Evolutionary conservation across 1,139 yeast species (phyloP).

Genomic region (Eremothecium coryli): DNA sequence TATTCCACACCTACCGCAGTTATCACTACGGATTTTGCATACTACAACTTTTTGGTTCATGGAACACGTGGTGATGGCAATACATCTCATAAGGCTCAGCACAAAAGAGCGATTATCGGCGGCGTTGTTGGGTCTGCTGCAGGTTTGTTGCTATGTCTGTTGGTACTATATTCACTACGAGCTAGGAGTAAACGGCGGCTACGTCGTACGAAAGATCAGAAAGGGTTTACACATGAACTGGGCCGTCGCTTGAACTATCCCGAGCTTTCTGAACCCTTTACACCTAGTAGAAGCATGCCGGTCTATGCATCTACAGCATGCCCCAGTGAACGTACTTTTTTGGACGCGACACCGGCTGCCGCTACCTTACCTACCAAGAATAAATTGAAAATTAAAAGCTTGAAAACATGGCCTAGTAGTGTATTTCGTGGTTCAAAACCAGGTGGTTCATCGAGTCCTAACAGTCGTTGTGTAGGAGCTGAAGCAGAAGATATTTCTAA

Average conservation of each 20-base stretch:
- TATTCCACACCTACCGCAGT: conserved; percentile 23
- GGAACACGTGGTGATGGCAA: conserved; percentile 13
- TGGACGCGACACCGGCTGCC: not conserved
- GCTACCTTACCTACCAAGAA: not conserved
- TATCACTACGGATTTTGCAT: conserved; percentile 29
- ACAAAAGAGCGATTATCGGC: conserved; percentile 20
- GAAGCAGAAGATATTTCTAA: not conserved
- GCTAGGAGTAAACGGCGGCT: conserved; percentile 13
- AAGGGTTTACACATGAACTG: conserved; percentile 13
- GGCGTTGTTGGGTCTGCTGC: conserved; percentile 26
- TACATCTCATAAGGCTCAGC: conserved; percentile 1
- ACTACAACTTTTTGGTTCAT: conserved; percentile 21
- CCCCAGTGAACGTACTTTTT: not conserved
- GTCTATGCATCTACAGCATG: not conserved
- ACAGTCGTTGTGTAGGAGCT: too few relatives aligned
- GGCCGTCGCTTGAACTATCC: conserved; percentile 7
- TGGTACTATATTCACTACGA: conserved; percentile 14
- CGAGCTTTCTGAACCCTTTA: too few relatives aligned
- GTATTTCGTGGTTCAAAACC: not conserved
- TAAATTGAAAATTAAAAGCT: not conserved
- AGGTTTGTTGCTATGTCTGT: conserved; percentile 15
- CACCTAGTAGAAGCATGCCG: not conserved
- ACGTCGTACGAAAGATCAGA: conserved; percentile 7
- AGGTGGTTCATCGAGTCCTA: not conserved
- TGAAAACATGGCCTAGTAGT: not conserved